Base-by-base conservation (phyloP, 2,329 filamentous ascomycete genomes). In the Penicillium frequentans region DNA sequence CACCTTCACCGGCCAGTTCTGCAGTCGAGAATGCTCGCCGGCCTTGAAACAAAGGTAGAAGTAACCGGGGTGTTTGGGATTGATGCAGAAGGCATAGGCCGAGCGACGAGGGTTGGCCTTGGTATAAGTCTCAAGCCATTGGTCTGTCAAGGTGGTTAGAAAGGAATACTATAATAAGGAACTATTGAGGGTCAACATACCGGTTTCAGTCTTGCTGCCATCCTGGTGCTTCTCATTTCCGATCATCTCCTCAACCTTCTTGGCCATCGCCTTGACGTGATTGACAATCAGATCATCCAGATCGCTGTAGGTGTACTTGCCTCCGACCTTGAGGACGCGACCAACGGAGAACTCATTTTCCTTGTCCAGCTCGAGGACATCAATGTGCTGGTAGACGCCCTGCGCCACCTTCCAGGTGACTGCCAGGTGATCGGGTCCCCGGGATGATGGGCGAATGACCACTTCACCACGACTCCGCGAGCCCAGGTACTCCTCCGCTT, bases 321-420 rank as follows among this genome's bases (percentile, higher is more conserved):
- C 90, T 33, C 87, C 90, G 53, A 99, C 90, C 62, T 90, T 90
- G 53, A 99, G 83, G 43, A 89, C 87, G 66, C 88, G 89, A 61
- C 95, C 95, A 3, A 98, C 89, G 0, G 92, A 93, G 73, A 97
- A 98, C 73, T 98, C 93, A 61, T 92, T 98, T 61, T 96, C 91
- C 77, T 99, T 99, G 75, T 96, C 91, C 70, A 99, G 82, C 77
- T 99, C 95, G 39, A 99, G 83, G 33, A 99, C 93, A 75, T 99
- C 95, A 62, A 99, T 91, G 74, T 99, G 95, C 76, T 99, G 93
- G 74, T 93, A 99, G n/a, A 98, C 87, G 58, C 90, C 89, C 72
- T 98, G 92, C 1, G 91, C 89, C 14, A 99, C 93, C 80, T 99
- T 99, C 95, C 95, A 99, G 0, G 95, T 99, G 47, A 99, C 87